phyloP scores from a whole-genome alignment of 1,284 basidiomycete genomes.

The Cryptococcus sp. region DNA sequence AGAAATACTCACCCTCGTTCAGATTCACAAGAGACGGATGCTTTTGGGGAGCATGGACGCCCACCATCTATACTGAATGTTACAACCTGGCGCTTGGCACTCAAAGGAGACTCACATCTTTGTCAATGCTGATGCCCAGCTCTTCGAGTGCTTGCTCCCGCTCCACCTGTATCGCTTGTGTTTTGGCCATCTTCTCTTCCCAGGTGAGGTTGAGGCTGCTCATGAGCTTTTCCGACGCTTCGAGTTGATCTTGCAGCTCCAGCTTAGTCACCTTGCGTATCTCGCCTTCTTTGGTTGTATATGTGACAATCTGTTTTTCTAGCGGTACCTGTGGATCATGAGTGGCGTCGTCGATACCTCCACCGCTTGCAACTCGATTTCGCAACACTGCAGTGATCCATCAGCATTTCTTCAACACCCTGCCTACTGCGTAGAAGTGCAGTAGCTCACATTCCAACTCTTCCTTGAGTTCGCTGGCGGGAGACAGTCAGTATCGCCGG shows the following conservation, averaged over 20 bases:
- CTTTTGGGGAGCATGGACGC: slow-evolving; percentile 98
- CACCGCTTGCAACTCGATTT: slow-evolving; percentile 55
- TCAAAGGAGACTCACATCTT: slow-evolving; percentile 59
- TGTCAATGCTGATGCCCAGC: slow-evolving; percentile 95
- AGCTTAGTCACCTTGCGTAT: slow-evolving; percentile 96
- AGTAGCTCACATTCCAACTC: slow-evolving; percentile 76
- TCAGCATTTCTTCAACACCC: no score
- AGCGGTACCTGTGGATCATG: slow-evolving; percentile 89
- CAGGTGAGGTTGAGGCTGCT: slow-evolving; percentile 93
- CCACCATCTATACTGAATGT: slow-evolving; percentile 33
- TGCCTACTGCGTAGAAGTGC: background rate
- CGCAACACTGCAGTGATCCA: slow-evolving; percentile 33
- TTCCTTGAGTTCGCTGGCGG: slow-evolving; percentile 95
- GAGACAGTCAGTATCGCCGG: slow-evolving; percentile 62
- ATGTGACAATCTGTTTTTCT: slow-evolving; percentile 93
- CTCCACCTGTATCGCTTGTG: slow-evolving; percentile 93
- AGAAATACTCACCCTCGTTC: slow-evolving; percentile 70
- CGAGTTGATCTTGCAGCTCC: slow-evolving; percentile 93
- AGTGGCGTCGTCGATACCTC: slow-evolving; percentile 64
- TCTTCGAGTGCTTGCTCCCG: slow-evolving; percentile 96
- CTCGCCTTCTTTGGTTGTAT: slow-evolving; percentile 88
- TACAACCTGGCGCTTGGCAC: background rate
- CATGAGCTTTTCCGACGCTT: slow-evolving; percentile 96
- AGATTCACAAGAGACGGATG: slow-evolving; percentile 95
- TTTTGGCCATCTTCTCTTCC: slow-evolving; percentile 91